Evolutionary conservation across 208 protist species (phyloP), one percentile per base, ranked within the genome.

Genomic region (Leptomonas pyrrhocoris): DNA sequence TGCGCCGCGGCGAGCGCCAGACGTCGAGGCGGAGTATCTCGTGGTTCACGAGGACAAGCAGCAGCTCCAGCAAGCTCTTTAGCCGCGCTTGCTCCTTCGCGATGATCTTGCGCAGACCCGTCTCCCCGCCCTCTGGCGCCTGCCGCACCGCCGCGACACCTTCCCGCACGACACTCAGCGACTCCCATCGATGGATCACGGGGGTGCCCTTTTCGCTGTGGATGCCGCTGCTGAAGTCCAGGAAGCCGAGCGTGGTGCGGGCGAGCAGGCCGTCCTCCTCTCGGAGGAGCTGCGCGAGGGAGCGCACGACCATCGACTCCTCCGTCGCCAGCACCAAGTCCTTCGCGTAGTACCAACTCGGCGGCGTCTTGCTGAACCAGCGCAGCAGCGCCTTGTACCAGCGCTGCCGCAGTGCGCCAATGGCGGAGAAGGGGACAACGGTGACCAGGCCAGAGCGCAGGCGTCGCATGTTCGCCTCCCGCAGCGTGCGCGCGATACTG

Each of bases 281-380:
- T 31, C 72, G 46, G n/a, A 96, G 50, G n/a, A 88, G 55, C 49
- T 62, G 34, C 31, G 87, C 56, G n/a, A 96, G 74, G 42, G 84
- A 73, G 43, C 82, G 69, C 19, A 94, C 71, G 23, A 87, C 76
- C 25, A 59, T 58, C 51, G 90, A 59, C 79, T 87, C 84, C 48
- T 84, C 74, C 25, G 59, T 59, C 30, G 80, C 85, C 58, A 75
- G 77, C 34, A 63, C 62, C 42, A 73, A 79, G 64, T 92, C 79
- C 36, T 68, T 68, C 25, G 86, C 81, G 67, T 90, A 91, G 70
- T 93, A 94, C 88, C 88, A 96, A 13, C 81, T 86, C 36, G 88
- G 88, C 46, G 88, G 91, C 36, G 56, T 79, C 73, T 88, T 85
- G 45, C 77, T 83, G 74, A 96, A 94, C 91, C 91, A 96, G 55